Evolutionary conservation across 129 eudicot species (phyloP).

Genomic region (carrot (Daucus carota)): DH1_v3.0 NC_030383.2:14634001-14634500

Average conservation of each 20-base stretch:
- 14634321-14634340: conserved; percentile 87
- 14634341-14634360: conserved; percentile 86
- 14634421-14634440: conserved; percentile 94
- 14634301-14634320: conserved; percentile 89
- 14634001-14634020: not conserved
- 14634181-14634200: conserved; percentile 93
- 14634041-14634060: not conserved
- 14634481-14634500: conserved; percentile 94
- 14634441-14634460: conserved; percentile 92
- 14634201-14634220: conserved; percentile 90
- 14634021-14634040: not conserved
- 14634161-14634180: conserved; percentile 94
- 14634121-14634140: not conserved
- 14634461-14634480: conserved; percentile 89
- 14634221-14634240: conserved; percentile 73
- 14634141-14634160: conserved; percentile 20
- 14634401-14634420: conserved; percentile 98
- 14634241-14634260: conserved; percentile 71
- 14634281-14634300: conserved; percentile 94
- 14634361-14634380: conserved; percentile 84
- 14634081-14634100: not conserved
- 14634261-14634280: conserved; percentile 90
- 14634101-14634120: not conserved
- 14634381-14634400: conserved; percentile 86
- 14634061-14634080: not conserved